Evolutionary conservation across 768 basidiomycete species (phyloP), one percentile per base, ranked within the genome.

Genomic region (Russula foetens): DNA sequence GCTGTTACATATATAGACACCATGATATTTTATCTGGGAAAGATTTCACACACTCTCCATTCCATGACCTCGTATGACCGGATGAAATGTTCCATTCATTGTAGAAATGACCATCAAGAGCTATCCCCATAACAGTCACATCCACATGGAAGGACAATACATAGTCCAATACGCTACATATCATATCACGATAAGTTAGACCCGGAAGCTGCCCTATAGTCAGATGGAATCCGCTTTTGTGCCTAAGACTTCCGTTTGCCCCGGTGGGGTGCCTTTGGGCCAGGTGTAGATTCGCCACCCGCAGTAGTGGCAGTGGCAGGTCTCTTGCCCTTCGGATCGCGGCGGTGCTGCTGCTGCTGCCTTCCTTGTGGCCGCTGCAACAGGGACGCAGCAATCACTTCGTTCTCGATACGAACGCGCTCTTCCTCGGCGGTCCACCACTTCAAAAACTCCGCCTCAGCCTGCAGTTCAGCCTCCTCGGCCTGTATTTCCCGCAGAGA

Each of bases 351-450:
- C 5, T 49, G 28, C 6, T 49, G 59, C 24, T 48, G 53, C 24
- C 24, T 24, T 7, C 38, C 21, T 7, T 54, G 53, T 47, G 44
- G 26, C 14, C 38, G 60, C 19, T 39, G 26, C 44, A 39, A 4
- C 45, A 56, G 8, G 0, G 59, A 50, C 21, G 41, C 53, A 17
- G 45, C 48, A 7, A 56, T 53, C 3, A 60, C 67, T 41, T 50
- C 56, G 55, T 76, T 75, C 70, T 88, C 85, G 35, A 75, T 64
- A 64, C 73, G 78, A n/a, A 90, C 70, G 17, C 88, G 77, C 67
- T 81, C 84, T 71, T 92, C 90, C 71, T 96, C 94, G 7, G 79
- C 84, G 1, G 82, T 76, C 92, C 93, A 97, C 94, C 94, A 97
- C 66, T 76, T 80, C 71, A 95, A 71, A 69, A 97, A 98, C 61